Base-by-base conservation (phyloP, 2,329 filamentous ascomycete species). In the Phialemoniopsis sp. region DNA sequence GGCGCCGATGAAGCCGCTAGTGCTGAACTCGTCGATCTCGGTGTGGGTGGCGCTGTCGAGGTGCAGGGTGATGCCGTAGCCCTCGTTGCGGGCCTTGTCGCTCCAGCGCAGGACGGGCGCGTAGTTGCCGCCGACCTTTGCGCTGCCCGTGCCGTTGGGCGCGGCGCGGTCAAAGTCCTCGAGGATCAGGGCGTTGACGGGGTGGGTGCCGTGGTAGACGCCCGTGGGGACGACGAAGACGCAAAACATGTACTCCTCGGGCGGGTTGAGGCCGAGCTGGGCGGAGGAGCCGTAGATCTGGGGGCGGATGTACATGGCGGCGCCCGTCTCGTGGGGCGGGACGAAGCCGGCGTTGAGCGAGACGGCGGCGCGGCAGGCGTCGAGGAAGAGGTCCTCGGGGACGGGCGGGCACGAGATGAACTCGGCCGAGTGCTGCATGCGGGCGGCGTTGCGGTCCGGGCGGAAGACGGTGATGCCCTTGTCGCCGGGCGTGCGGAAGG, bases 121-220 rank as follows among this genome's bases (percentile, higher is more conserved):
- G 58, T 97, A 97, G 67, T 97, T 97, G 13, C 91, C 93, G 18
- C 93, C 91, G 4, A 97, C 77, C 67, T 97, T 97, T n/a, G 89
- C 91, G 46, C 80, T 83, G 0, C 91, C 91, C 0, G 87, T 94
- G 1, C 91, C 91, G 53, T 89, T 80, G 1, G 93, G 91, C n/a
- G 91, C 91, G 0, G 90, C 80, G 21, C 91, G 87, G 62, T 97
- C 91, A 58, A 97, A 97, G 21, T 93, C 85, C 55, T 97, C 91
- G 3, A 97, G 73, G 43, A 97, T 86, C 38, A 96, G 68, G 2
- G 86, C 88, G 55, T 86, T 82, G n/a, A 95, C 89, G 0, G 91
- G 88, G 51, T 89, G 80, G 0, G 84, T 80, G 29, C 93, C 91
- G 63, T 97, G 91, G 69, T 96, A 97, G 13, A 95, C 89, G 8